Conservation (phyloP, 2,329 filamentous ascomycete species). For the Tolypocladium pustulatum region DNA sequence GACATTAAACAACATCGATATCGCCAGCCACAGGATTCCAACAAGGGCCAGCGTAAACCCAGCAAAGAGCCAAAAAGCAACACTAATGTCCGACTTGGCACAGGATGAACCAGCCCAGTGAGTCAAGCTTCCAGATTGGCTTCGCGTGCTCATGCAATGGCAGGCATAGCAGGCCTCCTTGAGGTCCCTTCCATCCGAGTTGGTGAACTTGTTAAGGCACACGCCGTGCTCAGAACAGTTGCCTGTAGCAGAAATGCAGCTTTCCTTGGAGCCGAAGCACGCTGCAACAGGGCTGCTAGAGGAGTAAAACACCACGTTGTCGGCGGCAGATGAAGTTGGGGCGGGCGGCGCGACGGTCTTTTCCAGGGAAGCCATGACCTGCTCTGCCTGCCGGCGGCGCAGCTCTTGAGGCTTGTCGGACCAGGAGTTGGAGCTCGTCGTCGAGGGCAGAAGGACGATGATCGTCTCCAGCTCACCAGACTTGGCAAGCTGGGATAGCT, state of each 20-base stretch:
- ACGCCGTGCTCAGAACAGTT: slow-evolving; percentile 74
- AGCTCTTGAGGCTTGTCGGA: slow-evolving; percentile 29
- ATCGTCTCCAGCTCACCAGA: slow-evolving; percentile 44
- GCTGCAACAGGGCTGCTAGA: slow-evolving; percentile 43
- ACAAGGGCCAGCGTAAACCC: slow-evolving; percentile 64
- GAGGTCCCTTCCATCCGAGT: slow-evolving; percentile 26
- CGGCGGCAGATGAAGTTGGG: slow-evolving; percentile 12
- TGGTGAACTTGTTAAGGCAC: slow-evolving; percentile 58
- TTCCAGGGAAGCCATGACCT: slow-evolving; percentile 30
- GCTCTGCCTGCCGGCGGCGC: slow-evolving; percentile 37
- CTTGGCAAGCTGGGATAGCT: slow-evolving; percentile 33
- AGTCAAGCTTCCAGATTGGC: slow-evolving; percentile 48
- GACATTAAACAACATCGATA: slow-evolving; percentile 72
- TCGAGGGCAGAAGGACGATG: slow-evolving; percentile 42
- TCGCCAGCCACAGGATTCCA: slow-evolving; percentile 55
- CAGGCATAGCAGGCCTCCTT: slow-evolving; percentile 63
- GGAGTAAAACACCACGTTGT: slow-evolving; percentile 22
- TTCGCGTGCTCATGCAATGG: slow-evolving; percentile 53
- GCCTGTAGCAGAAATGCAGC: slow-evolving; percentile 60
- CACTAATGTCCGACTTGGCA: slow-evolving; percentile 83
- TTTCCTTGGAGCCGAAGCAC: slow-evolving; percentile 63
- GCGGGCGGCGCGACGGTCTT: slow-evolving; percentile 12
- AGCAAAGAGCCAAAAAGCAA: slow-evolving; percentile 78
- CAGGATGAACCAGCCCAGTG: slow-evolving; percentile 81
- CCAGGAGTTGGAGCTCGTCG: slow-evolving; percentile 29